Conservation (phyloP, 2,329 filamentous ascomycete species). For the Penicillium sp. region DNA sequence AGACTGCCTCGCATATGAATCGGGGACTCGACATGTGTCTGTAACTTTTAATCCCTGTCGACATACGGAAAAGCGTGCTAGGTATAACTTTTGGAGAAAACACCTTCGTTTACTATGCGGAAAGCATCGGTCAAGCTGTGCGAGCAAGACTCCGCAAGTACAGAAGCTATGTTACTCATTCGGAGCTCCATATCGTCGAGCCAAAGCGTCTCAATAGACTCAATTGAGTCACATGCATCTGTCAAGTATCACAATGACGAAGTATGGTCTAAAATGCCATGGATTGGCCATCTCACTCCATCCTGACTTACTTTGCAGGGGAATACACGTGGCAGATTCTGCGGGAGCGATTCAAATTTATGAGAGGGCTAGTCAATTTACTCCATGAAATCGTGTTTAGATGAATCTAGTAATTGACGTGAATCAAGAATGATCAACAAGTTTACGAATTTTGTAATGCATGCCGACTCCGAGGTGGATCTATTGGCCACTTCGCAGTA, state of each 20-base stretch:
- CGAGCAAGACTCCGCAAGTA: background rate
- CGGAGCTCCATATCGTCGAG: background rate
- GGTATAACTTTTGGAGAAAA: too few relatives aligned
- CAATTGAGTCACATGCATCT: constrained; percentile 15
- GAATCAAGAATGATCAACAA: too few relatives aligned
- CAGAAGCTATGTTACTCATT: background rate
- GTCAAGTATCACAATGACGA: constrained; percentile 23
- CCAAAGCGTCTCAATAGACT: background rate
- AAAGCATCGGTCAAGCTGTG: background rate
- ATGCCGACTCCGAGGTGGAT: too few relatives aligned
- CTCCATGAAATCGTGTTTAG: too few relatives aligned
- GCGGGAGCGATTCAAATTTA: too few relatives aligned
- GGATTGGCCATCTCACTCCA: background rate
- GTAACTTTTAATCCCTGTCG: background rate
- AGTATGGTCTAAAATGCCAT: constrained; percentile 9
- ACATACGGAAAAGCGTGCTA: background rate
- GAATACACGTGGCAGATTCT: too few relatives aligned
- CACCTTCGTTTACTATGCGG: background rate
- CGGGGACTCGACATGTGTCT: background rate
- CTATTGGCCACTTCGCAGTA: too few relatives aligned
- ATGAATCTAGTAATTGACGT: too few relatives aligned
- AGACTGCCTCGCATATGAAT: background rate
- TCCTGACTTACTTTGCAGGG: too few relatives aligned
- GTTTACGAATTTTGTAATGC: too few relatives aligned
- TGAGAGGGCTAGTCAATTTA: too few relatives aligned